Conservation (phyloP, 257 asterid species). For the Solanum pinnatisectum region DNA sequence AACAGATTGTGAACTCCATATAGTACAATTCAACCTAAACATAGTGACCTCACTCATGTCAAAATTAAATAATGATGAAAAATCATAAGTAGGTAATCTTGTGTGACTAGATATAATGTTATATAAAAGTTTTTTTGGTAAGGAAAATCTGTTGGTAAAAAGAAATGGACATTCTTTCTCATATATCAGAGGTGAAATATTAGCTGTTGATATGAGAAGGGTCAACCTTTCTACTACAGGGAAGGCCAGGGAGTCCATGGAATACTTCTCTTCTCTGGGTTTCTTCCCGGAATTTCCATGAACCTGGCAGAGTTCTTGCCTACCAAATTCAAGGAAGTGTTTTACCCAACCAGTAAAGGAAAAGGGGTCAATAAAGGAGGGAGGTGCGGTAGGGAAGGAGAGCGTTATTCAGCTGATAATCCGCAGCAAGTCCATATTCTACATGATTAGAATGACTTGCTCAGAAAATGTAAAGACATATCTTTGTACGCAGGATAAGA, state of each 20-base stretch:
- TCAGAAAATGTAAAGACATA: neutral
- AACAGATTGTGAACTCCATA: neutral
- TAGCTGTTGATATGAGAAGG: conserved; percentile 21
- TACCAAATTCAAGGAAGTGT: neutral
- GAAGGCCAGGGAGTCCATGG: conserved; percentile 12
- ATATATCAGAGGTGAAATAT: neutral
- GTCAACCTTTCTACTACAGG: conserved; percentile 23
- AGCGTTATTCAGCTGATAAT: neutral
- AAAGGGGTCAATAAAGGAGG: neutral
- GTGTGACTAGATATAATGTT: neutral
- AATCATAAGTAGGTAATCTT: neutral
- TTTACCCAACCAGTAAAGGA: neutral
- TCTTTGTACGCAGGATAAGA: neutral
- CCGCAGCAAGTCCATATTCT: neutral
- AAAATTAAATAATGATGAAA: neutral
- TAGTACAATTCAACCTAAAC: neutral
- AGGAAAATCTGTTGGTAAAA: neutral
- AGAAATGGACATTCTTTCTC: neutral
- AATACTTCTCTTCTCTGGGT: conserved; percentile 18
- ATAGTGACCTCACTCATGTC: neutral
- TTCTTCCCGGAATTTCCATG: conserved; percentile 17
- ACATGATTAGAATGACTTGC: neutral
- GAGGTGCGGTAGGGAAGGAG: neutral
- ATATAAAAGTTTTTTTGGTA: neutral
- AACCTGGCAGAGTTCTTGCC: conserved; percentile 26